A percentile compares a stretch with the other conserved stretches of the same genome.
These are phyloP conservation scores for Cavenderia fasciculata DNA, from an alignment of 78 protist genomes.

Conservation along the genomic window DNA sequence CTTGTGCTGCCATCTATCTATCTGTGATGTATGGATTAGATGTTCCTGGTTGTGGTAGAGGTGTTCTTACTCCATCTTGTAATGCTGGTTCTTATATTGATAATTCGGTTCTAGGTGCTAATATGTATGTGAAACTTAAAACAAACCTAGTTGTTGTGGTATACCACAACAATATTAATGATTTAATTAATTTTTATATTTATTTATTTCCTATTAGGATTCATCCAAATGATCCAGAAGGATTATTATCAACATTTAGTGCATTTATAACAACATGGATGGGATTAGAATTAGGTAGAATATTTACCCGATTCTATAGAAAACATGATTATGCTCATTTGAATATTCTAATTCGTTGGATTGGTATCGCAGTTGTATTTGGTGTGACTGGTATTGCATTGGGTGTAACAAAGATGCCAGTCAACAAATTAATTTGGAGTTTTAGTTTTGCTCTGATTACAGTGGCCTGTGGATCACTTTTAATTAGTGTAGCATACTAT, in stretches of 20 bases:
- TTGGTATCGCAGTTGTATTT: background rate
- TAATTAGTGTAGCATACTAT: background rate
- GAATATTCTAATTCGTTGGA: slow-evolving; percentile 32
- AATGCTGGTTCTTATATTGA: slow-evolving; percentile 70
- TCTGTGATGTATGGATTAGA: slow-evolving; percentile 35
- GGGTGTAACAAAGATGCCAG: slow-evolving; percentile 15
- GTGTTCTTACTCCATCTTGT: slow-evolving; percentile 18
- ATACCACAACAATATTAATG: background rate
- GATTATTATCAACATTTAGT: slow-evolving; percentile 30
- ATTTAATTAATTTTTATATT: background rate
- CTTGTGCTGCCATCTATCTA: slow-evolving; percentile 6
- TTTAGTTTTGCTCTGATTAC: slow-evolving; percentile 67
- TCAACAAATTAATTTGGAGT: slow-evolving; percentile 51
- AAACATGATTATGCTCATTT: background rate
- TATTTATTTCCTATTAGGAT: background rate
- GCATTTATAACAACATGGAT: slow-evolving; percentile 65
- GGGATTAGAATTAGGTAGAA: slow-evolving; percentile 65
- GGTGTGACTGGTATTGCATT: background rate
- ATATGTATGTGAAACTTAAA: slow-evolving; percentile 42
- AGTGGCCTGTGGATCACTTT: slow-evolving; percentile 29
- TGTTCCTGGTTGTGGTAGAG: slow-evolving; percentile 71
- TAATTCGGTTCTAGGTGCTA: slow-evolving; percentile 14
- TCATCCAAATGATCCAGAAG: slow-evolving; percentile 74
- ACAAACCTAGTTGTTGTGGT: background rate
- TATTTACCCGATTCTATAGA: slow-evolving; percentile 12